Percentiles rank a stretch among this genome's conserved stretches.
These are phyloP conservation scores for Casuarina equisetifolia DNA, from an alignment of 306 rosid genomes.

Conservation along the genomic window DNA sequence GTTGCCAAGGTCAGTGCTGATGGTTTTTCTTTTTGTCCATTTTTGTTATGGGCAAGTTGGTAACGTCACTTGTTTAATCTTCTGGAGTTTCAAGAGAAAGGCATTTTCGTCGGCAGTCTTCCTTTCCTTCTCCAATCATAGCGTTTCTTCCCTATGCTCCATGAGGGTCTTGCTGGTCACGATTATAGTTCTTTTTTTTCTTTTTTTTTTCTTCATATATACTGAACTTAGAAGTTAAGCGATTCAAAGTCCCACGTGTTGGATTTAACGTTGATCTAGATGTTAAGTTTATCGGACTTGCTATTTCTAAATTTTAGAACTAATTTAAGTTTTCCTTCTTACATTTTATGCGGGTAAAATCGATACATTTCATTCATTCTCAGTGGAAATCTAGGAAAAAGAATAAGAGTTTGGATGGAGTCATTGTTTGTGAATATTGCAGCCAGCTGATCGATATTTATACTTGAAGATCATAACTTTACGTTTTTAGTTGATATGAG, in stretches of 20 bases:
- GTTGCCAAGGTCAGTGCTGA: slow-evolving; percentile 56
- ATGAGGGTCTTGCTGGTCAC: background rate
- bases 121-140: background rate
- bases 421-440: background rate
- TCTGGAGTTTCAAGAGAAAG: background rate
- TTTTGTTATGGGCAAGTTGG: background rate
- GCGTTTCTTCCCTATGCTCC: background rate
- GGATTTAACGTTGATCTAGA: no score
- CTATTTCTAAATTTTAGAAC: no score
- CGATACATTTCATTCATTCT: background rate
- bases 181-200: background rate
- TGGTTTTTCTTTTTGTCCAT: background rate
- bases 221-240: no score
- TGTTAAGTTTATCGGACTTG: no score
- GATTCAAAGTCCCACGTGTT: no score
- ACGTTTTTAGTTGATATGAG: background rate
- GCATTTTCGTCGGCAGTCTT: background rate
- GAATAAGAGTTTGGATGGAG: background rate
- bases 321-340: background rate
- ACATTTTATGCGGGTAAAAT: background rate
- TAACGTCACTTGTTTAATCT: background rate
- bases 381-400: background rate
- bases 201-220: no score
- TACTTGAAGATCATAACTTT: no score
- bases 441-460: background rate